Evolutionary conservation across 805 yeast genomes (phyloP), one percentile per base, ranked within the genome.

Genomic region (Dipodascus albidus): DNA sequence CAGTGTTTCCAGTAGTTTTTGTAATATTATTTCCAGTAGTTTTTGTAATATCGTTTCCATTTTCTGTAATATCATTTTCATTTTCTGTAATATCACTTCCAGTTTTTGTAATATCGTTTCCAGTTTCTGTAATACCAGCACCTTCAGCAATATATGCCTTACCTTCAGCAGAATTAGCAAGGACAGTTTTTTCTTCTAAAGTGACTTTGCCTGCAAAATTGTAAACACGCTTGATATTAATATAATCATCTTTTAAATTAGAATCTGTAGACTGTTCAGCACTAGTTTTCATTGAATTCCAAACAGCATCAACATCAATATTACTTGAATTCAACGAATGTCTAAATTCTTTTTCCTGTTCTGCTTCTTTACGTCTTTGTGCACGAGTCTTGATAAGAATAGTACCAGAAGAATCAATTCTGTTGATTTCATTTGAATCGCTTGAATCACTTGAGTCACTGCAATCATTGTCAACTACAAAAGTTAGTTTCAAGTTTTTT

Each of bases 201-300:
- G 85, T 74, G 1, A 81, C 73, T 60, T 85, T 85, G 3, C 97
- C 97, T 0, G 99, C 98, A 74, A 88, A 91, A 54, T 86, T 85
- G 64, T 87, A 91, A 1, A 82, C 79, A 57, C 93, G 75, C 55
- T 79, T 82, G 54, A 91, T 89, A 60, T 80, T 79, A 53, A 91
- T 77, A 63, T 76, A 76, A 51, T 82, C 81, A 17, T 73, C 75
- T 17, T 60, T 63, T 3, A 51, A 44, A 23, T 51, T 21, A 33
- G n/a, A 20, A 42, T 23, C 15, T 41, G 19, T 4, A 49, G 54
- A 20, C 35, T 17, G 6, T 38, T 23, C 14, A 22, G 47, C 24
- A 9, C 3, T 20, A 9, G 51, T 47, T 24, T 82, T 77, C 69
- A 83, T 62, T 33, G 74, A 76, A 3, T 70, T 67, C 85, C 86